Evolutionary conservation across 2,329 filamentous ascomycete genomes (phyloP), one percentile per base, ranked within the genome.

Genomic region (Laburnicola sp.): DNA sequence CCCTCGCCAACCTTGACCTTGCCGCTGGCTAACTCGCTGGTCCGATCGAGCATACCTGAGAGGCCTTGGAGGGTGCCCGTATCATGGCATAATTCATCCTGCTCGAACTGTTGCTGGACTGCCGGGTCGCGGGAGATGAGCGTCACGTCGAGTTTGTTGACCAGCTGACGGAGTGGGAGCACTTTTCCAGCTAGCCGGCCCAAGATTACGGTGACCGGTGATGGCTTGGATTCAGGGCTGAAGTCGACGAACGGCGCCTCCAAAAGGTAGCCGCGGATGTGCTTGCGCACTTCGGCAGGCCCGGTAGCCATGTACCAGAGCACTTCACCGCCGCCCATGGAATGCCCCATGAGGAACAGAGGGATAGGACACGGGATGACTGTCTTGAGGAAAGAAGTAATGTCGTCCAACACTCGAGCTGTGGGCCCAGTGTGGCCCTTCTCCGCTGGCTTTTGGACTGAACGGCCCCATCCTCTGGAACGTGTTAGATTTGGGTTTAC

Each of bases 261-360:
- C 10, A 88, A 78, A 31, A 96, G 67, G 78, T 87, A 90, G 22
- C 91, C 91, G 39, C 85, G 80, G 41, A 96, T 81, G 51, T 80
- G 76, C 31, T 75, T 70, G 36, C 84, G 79, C 9, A 89, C 69
- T 11, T 83, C 80, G 37, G 60, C 57, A 3, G 75, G 78, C 21
- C 74, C 78, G n/a, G 66, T 66, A 27, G 74, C 72, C 53, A 75
- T 76, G 60, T 83, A 86, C 37, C 83, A 85, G 6, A 96, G 76
- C 4, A 86, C 82, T 73, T 95, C 82, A 23, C 85, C 89, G 52
- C 92, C 92, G 58, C 92, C 92, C 90, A 96, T 96, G 22, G 87
- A 91, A 74, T 96, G 91, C 46, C 92, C 92, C 78, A 94, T 85
- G 21, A 97, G 80, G 74, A 96, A 97, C 11, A 95, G 68, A 0